Evolutionary conservation across 176 grass and related monocot species (phyloP).

Genomic region (Oropetium thomaeum): DNA sequence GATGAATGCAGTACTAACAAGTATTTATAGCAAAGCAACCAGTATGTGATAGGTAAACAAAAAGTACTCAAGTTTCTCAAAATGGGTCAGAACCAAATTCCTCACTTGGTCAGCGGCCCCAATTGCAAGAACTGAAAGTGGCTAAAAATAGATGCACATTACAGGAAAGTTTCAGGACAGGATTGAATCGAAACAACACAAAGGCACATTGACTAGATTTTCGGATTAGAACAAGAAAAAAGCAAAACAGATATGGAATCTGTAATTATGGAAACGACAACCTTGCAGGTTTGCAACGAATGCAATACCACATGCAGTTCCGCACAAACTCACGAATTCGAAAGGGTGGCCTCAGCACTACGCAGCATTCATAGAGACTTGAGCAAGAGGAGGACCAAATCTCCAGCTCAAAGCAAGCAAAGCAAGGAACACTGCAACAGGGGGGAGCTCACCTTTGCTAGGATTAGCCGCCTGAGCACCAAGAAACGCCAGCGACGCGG

Average conservation of each 20-base stretch:
- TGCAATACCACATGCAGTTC: background rate
- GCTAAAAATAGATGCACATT: conserved; percentile 4
- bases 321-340: background rate
- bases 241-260: background rate
- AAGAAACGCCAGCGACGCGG: conserved; percentile 28
- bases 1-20: conserved; percentile 4
- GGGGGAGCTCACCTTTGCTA: conserved; percentile 44
- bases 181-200: background rate
- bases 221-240: background rate
- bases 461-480: conserved; percentile 36
- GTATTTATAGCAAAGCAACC: background rate
- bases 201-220: background rate
- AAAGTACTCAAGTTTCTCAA: background rate
- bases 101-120: background rate
- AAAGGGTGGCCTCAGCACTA: background rate
- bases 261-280: background rate
- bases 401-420: background rate
- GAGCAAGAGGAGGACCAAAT: background rate
- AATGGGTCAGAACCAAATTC: background rate
- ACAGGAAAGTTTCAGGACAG: background rate
- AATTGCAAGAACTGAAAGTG: conserved; percentile 4
- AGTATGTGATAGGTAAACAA: background rate
- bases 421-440: conserved; percentile 4
- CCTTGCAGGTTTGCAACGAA: background rate
- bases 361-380: conserved; percentile 29